Base-by-base conservation (phyloP, 2,329 filamentous ascomycete genomes). In the Penicillium digitatum region DNA sequence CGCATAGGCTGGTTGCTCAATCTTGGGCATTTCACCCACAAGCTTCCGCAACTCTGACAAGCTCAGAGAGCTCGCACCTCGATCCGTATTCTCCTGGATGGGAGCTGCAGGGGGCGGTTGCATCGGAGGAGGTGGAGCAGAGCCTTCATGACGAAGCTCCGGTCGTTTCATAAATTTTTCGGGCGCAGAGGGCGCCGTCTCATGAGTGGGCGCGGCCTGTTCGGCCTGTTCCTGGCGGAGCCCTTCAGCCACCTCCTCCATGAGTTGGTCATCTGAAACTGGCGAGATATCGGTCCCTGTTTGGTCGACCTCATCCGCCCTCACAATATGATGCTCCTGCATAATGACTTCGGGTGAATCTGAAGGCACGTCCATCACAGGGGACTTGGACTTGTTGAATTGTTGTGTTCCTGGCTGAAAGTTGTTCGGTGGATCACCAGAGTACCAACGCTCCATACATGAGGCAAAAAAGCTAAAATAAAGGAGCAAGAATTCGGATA, bases 1-100 rank as follows among this genome's bases (percentile, higher is more conserved):
- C 57, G 94, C 91, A 78, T 99, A 99, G 11, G 85, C 84, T 40
- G 82, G 79, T 47, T 87, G 82, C 62, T 91, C 88, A 48, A 80
- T 70, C 60, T 83, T 84, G 16, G 87, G 87, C 62, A 90, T 85
- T 56, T 92, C 88, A 59, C 85, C 83, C 18, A 92, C 87, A 51
- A 92, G 82, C 61, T 83, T 84, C 60, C 84, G 82, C 47, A 93
- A 78, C 72, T 93, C 88, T 57, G 85, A 81, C 40, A 93, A 77
- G 32, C 88, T 92, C 27, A 93, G 79, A 16, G 88, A 92, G 74
- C 92, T 88, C 24, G 78, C 71, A 68, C 83, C 61, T 45, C 66
- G 63, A 45, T 73, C 69, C 37, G 61, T 53, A 55, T 65, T 64
- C 45, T 74, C 72, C 52, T 76, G 72, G 38, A 72, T 66, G 14